phyloP scores from a whole-genome alignment of 2,329 filamentous ascomycete genomes.

The Stagonosporopsis rhizophila region DNA sequence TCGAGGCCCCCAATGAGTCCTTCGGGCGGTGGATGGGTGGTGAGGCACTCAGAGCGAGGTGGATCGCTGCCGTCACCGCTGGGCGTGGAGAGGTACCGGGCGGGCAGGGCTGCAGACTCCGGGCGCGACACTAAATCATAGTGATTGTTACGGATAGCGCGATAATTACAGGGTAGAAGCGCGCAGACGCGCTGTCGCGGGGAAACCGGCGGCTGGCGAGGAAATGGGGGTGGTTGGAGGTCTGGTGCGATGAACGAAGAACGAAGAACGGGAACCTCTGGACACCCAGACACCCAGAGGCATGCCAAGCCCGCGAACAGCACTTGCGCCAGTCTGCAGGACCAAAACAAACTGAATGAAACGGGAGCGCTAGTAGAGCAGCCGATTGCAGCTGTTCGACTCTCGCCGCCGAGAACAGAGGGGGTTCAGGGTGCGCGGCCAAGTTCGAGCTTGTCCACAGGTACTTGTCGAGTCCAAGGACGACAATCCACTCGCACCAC shows the following conservation, averaged over 20 bases:
- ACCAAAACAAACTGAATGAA: conserved; percentile 31
- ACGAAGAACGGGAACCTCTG: conserved; percentile 11
- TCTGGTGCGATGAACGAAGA: conserved; percentile 20
- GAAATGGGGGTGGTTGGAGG: conserved; percentile 45
- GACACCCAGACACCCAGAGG: not conserved
- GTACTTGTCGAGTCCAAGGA: not conserved
- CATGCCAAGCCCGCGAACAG: conserved; percentile 34
- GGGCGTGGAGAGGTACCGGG: conserved; percentile 22
- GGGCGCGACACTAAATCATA: conserved; percentile 34
- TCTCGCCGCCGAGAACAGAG: not conserved
- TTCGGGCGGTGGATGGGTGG: conserved; percentile 2
- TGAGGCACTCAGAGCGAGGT: conserved; percentile 3
- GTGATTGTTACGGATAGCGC: conserved; percentile 23
- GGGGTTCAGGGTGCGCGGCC: not conserved
- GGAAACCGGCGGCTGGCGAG: conserved; percentile 17
- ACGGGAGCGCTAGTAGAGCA: conserved; percentile 13
- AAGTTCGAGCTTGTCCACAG: not conserved
- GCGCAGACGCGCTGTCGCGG: conserved; percentile 38
- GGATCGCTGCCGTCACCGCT: conserved; percentile 31
- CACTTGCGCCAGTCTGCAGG: conserved; percentile 18
- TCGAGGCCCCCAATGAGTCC: not conserved
- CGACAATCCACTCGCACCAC: conserved; percentile 10
- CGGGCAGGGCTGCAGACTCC: conserved; percentile 24
- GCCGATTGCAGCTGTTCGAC: conserved; percentile 10
- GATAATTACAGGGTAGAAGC: conserved; percentile 23